Percentiles rank a stretch among this genome's conserved stretches.
Conservation (phyloP, 257 asterid species). For the Solanum appendiculatum region DNA sequence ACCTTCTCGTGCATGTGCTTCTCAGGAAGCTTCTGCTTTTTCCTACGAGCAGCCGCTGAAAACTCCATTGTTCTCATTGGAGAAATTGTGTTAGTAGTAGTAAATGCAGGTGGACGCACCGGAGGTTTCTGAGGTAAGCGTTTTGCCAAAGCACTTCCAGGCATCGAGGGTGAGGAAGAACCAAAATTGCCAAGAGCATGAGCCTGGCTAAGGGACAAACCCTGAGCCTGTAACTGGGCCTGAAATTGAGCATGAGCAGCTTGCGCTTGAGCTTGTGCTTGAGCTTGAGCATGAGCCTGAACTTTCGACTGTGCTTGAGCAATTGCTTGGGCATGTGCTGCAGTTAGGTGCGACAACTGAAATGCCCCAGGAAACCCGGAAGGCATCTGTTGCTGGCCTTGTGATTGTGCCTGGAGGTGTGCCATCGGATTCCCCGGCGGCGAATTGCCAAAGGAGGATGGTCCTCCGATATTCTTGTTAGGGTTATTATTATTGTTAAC, state of each 20-base stretch:
- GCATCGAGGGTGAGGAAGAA: conserved; percentile 59
- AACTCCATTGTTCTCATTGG: conserved; percentile 78
- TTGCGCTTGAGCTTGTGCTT: conserved; percentile 3
- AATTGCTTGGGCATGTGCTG: conserved; percentile 78
- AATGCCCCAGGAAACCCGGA: conserved; percentile 64
- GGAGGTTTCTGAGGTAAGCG: conserved; percentile 86
- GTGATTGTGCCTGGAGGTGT: conserved; percentile 28
- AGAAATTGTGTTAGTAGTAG: conserved; percentile 39
- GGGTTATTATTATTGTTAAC: conserved; percentile 69
- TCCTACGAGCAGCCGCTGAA: conserved; percentile 77
- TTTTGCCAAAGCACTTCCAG: conserved; percentile 50
- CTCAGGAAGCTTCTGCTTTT: conserved; percentile 96
- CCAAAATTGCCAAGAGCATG: conserved; percentile 63
- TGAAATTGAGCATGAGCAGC: conserved; percentile 62
- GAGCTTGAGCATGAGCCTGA: conserved; percentile 41
- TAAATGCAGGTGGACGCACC: conserved; percentile 64
- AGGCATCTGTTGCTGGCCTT: conserved; percentile 52
- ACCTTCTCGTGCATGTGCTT: conserved; percentile 86
- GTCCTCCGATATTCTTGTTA: conserved; percentile 53
- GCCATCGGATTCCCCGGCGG: conserved; percentile 39
- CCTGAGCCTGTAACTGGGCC: conserved; percentile 84
- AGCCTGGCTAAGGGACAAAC: conserved; percentile 64
- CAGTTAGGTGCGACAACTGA: conserved; percentile 60
- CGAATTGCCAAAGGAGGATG: conserved; percentile 78
- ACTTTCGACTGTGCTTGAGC: conserved; percentile 46